Base-by-base conservation (phyloP, 768 basidiomycete genomes). In the Panaeolus papilionaceus region DNA sequence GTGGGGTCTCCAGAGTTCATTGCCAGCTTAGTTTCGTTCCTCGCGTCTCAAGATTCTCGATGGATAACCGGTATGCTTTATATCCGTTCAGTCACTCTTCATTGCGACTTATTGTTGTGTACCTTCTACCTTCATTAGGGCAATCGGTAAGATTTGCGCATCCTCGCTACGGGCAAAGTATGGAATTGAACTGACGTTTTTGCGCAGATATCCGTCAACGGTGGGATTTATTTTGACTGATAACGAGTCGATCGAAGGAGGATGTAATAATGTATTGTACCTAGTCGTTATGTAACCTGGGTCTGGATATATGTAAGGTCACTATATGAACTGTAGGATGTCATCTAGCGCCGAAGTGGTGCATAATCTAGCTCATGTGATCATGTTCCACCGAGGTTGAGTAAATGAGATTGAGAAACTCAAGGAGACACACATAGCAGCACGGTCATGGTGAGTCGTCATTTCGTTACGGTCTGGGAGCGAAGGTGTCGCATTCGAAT, bases 1-100 rank as follows among this genome's bases (percentile, higher is more conserved):
- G 12, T 51, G 7, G 47, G 47, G 18, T 51, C 47, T 1, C 71
- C 80, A 0, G 78, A 80, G n/a, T 76, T 82, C 8, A 67, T 83
- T 9, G 81, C 82, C 5, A 72, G 72, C 16, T 38, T 81, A 9
- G 81, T 82, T 0, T 79, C 79, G 4, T 82, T 72, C 64, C 72
- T 82, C 0, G 75, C 72, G 7, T 82, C 81, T 11, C 74, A 80
- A 66, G 76, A 81, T 33, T 75, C 81, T 4, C 66, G 72, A n/a
- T 77, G 75, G 65, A 78, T 83, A 2, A 82, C 80, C 2, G 81
- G 80, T 72, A 61, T 14, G 71, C 23, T 16, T 14, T 39, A n/a
- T 16, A 16, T 44, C 16, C 16, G 11, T 16, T 12, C 10, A 40
- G 14, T 40, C 39, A 40, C 39, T 44, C 18, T 16, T 16, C 42